A percentile compares a stretch with the other conserved stretches of the same genome.
phyloP scores from a whole-genome alignment of 768 basidiomycete species.

The Boletus rubropictus region DNA sequence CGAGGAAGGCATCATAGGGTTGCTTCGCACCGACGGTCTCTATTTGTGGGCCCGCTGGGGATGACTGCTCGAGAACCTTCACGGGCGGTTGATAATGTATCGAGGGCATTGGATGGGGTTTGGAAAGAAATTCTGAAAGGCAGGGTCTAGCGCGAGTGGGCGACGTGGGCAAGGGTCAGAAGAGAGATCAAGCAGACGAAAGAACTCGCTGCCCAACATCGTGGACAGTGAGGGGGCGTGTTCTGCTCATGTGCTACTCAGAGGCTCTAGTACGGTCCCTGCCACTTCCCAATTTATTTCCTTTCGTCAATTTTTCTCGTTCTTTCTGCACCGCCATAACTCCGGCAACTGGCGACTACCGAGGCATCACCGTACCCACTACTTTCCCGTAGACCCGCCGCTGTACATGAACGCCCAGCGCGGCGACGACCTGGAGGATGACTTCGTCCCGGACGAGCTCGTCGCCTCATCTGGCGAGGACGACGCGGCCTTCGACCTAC shows the following conservation, averaged over 20 bases:
- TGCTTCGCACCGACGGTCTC: constrained; percentile 31
- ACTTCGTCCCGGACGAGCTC: constrained; percentile 66
- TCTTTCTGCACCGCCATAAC: not conserved
- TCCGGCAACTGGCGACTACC: no score
- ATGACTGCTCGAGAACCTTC: constrained; percentile 6
- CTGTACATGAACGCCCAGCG: constrained; percentile 31
- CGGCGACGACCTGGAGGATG: constrained; percentile 82
- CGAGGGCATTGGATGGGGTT: constrained; percentile 14
- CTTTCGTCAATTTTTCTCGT: not conserved
- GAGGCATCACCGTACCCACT: not conserved
- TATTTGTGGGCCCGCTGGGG: constrained; percentile 1
- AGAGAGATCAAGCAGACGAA: not conserved
- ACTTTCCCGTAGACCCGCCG: not conserved
- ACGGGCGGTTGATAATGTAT: constrained; percentile 8
- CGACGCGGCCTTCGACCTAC: constrained; percentile 22
- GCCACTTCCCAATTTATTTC: constrained; percentile 10
- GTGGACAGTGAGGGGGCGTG: constrained; percentile 16
- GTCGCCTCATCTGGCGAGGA: constrained; percentile 63
- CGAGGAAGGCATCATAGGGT: constrained; percentile 72
- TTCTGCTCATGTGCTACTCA: constrained; percentile 25
- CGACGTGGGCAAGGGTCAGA: constrained; percentile 12
- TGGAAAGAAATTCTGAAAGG: not conserved
- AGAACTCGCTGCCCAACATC: constrained; percentile 3
- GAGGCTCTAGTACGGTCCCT: not conserved
- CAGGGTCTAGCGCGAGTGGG: constrained; percentile 1